Evolutionary conservation across 352 stramenopile species (phyloP).

Genomic region (Sclerospora graminicola): DNA sequence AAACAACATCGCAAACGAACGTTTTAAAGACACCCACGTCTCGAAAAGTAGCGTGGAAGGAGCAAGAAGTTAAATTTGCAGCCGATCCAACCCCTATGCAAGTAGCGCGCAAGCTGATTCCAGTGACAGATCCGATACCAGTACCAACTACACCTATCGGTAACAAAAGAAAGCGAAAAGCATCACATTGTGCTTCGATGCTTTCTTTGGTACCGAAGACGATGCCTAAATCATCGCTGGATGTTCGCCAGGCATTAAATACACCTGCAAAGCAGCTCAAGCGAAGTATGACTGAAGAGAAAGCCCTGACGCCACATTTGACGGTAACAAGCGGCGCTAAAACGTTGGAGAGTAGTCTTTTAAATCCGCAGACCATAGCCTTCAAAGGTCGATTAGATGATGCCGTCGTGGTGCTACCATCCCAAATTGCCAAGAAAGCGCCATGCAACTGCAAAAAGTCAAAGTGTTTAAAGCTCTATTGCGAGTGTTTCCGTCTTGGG

Average conservation of each 20-base stretch:
- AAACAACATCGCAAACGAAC: slow-evolving; percentile 10
- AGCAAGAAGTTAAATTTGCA: slow-evolving; percentile 1
- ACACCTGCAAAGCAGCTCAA: slow-evolving; percentile 21
- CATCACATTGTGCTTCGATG: slow-evolving; percentile 11
- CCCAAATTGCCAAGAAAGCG: slow-evolving; percentile 35
- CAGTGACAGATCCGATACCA: slow-evolving; percentile 4
- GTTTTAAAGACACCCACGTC: slow-evolving; percentile 14
- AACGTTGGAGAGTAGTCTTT: too few species aligned
- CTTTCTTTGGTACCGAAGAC: slow-evolving; percentile 8
- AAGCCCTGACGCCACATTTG: too few species aligned
- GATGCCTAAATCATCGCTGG: slow-evolving; percentile 5
- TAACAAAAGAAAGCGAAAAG: slow-evolving; percentile 18
- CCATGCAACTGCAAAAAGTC: slow-evolving; percentile 97
- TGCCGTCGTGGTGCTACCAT: slow-evolving; percentile 2
- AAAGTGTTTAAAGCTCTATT: slow-evolving; percentile 95
- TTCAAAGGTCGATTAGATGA: slow-evolving; percentile 8
- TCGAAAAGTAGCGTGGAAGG: slow-evolving; percentile 6
- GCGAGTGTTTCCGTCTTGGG: slow-evolving; percentile 92
- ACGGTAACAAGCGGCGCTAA: too few species aligned
- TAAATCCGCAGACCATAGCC: slow-evolving; percentile 12
- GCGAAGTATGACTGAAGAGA: not conserved
- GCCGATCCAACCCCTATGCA: slow-evolving; percentile 6
- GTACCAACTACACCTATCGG: slow-evolving; percentile 5
- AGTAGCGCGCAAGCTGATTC: slow-evolving; percentile 8
- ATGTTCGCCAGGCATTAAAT: slow-evolving; percentile 3